phyloP scores from a whole-genome alignment of 768 basidiomycete genomes.

The Chalciporus chontae region DNA sequence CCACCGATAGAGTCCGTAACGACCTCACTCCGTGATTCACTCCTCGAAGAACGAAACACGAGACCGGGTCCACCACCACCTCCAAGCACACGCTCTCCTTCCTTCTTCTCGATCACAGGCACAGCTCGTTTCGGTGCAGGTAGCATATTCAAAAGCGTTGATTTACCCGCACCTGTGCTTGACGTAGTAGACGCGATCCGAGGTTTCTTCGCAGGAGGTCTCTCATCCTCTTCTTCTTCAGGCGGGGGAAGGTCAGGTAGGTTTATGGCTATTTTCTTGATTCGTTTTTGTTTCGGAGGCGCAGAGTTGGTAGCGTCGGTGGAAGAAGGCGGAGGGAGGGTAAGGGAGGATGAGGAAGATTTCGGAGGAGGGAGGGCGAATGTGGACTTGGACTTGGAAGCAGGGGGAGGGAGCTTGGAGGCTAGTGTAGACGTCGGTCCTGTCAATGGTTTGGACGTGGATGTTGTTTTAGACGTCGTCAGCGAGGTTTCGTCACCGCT shows the following conservation, averaged over 20 bases:
- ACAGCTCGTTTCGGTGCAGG: conserved; percentile 63
- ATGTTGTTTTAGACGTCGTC: conserved; percentile 1
- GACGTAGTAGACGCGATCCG: conserved; percentile 45
- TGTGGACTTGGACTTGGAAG: conserved; percentile 29
- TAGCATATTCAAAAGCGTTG: conserved; percentile 67
- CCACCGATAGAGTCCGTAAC: conserved; percentile 26
- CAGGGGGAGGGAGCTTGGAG: conserved; percentile 24
- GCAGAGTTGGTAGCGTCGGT: conserved; percentile 2
- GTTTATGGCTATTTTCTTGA: conserved; percentile 41
- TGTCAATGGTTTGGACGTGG: not conserved
- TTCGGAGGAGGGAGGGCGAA: conserved; percentile 37
- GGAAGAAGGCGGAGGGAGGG: conserved; percentile 26
- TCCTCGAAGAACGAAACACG: conserved; percentile 46
- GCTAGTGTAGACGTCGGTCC: conserved; percentile 9
- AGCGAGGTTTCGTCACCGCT: conserved; percentile 42
- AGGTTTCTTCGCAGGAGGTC: conserved; percentile 58
- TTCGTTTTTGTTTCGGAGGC: conserved; percentile 38
- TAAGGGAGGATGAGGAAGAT: conserved; percentile 21
- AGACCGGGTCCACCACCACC: conserved; percentile 58
- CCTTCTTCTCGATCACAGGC: conserved; percentile 35
- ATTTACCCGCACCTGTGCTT: conserved; percentile 49
- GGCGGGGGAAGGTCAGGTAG: conserved; percentile 29
- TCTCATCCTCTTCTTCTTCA: conserved; percentile 42
- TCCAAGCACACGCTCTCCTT: conserved; percentile 62
- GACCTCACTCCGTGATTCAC: conserved; percentile 6